A percentile compares a stretch with the other conserved stretches of the same genome.
phyloP scores from a whole-genome alignment of 202 grass and related monocot genomes.

The Zizania palustris region DNA sequence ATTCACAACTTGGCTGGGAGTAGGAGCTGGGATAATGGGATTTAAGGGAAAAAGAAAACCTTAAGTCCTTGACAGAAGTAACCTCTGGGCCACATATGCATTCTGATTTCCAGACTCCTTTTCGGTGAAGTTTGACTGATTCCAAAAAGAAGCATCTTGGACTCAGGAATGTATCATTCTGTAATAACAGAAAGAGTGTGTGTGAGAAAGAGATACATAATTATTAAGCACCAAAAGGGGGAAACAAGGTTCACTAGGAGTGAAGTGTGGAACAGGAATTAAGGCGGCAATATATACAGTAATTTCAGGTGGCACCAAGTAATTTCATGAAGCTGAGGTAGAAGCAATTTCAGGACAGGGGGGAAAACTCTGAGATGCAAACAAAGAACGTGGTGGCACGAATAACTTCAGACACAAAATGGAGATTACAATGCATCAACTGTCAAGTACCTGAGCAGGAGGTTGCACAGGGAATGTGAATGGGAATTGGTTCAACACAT shows the following conservation, averaged over 20 bases:
- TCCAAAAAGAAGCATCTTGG: conserved; percentile 62
- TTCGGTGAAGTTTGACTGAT: conserved; percentile 68
- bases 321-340: conserved; percentile 25
- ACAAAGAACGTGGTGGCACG: conserved; percentile 3
- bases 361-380: not conserved
- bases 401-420: not conserved
- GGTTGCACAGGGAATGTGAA: conserved; percentile 68
- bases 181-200: too few species aligned
- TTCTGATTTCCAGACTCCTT: conserved; percentile 81
- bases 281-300: conserved; percentile 13
- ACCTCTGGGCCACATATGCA: conserved; percentile 64
- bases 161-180: too few species aligned
- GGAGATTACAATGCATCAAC: conserved; percentile 19
- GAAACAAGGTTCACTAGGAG: not conserved
- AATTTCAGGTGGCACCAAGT: not conserved
- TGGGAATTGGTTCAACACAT: conserved; percentile 67
- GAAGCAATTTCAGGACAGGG: not conserved
- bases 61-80: conserved; percentile 45
- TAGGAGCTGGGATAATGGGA: not conserved
- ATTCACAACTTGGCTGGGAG: not conserved
- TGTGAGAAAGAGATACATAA: conserved; percentile 42
- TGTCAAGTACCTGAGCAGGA: conserved; percentile 48
- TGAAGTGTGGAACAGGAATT: not conserved
- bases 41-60: conserved; percentile 51
- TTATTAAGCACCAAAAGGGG: conserved; percentile 13